Evolutionary conservation across 1,284 basidiomycete genomes (phyloP), one percentile per base, ranked within the genome.

Genomic region (Ceratobasidium sp.): DNA sequence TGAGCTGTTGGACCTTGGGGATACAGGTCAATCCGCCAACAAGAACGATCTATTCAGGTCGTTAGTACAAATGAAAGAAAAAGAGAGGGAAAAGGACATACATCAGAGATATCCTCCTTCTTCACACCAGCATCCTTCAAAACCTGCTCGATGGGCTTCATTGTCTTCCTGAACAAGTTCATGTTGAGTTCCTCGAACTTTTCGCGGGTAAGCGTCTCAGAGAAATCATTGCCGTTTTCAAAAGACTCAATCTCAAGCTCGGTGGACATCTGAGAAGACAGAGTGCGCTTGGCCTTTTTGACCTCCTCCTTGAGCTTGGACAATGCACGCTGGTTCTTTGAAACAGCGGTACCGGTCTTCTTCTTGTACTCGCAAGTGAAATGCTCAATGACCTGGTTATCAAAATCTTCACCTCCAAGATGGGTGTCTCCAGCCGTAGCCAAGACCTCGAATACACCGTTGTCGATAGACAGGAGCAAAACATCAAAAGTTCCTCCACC

Each of bases 111-210:
- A 81, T 97, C 94, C 81, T 98, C 96, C 91, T 99, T 99, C 91
- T 97, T 97, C 83, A 99, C 92, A 82, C 93, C 93, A 79, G 97
- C 93, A 83, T 99, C 97, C 91, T 98, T 98, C 82, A 99, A 89
- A 45, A 99, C 97, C 86, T 98, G 96, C 86, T 98, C 96, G 80
- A 99, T 97, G 80, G 97, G 97, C 89, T 97, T 97, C 94, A 99
- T 96, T 58, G 97, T 99, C 90, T 97, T 97, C 82, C 96, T 90
- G 94, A 99, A 99, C 68, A 99, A 91, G 82, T 99, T 97, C 88
- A 98, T 94, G 91, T 98, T 98, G 81, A 99, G 89, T 86, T 99
- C 97, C 86, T 99, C 97, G 83, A 99, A 99, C 87, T 98, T 99
- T 87, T 97, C 96, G 78, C 97, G 92, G 78, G 97, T 99, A 56